Conservation (phyloP, 2,329 filamentous ascomycete genomes). For the Aspergillus pseudoterreus region DNA sequence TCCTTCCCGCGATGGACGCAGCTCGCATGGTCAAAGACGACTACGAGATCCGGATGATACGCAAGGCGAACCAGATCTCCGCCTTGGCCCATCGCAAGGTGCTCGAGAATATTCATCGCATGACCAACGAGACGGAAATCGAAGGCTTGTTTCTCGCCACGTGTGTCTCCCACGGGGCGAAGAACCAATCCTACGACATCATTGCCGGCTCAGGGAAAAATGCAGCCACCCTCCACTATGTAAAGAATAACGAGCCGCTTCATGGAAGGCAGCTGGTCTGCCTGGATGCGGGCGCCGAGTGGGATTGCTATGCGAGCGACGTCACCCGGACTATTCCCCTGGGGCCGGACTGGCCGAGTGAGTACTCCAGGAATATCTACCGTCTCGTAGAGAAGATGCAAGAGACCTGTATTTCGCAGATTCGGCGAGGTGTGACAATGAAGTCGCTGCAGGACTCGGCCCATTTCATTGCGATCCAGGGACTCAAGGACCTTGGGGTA, state of each 20-base stretch:
- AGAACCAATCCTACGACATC: constrained; percentile 80
- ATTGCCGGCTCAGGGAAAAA: constrained; percentile 79
- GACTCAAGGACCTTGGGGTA: constrained; percentile 71
- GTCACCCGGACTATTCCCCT: constrained; percentile 87
- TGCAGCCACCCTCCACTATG: constrained; percentile 84
- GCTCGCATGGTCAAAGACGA: constrained; percentile 69
- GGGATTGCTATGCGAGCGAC: constrained; percentile 67
- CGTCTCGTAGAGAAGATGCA: constrained; percentile 86
- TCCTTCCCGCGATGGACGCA: constrained; percentile 59
- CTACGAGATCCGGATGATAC: constrained; percentile 70
- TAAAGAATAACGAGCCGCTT: constrained; percentile 70
- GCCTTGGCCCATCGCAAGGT: constrained; percentile 63
- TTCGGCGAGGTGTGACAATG: constrained; percentile 73
- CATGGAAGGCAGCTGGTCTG: constrained; percentile 72
- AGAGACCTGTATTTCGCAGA: constrained; percentile 65
- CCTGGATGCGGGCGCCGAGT: constrained; percentile 79
- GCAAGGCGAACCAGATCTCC: constrained; percentile 68
- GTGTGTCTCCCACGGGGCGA: constrained; percentile 71
- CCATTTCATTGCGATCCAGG: constrained; percentile 77
- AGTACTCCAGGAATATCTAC: constrained; percentile 71
- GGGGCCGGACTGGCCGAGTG: constrained; percentile 56
- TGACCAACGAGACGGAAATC: constrained; percentile 75
- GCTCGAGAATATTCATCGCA: constrained; percentile 58
- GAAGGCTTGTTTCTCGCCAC: constrained; percentile 74
- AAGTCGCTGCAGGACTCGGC: constrained; percentile 77